These are phyloP conservation scores for Metschnikowia lunata DNA, from an alignment of 805 yeast species.

Conservation along the genomic window DNA sequence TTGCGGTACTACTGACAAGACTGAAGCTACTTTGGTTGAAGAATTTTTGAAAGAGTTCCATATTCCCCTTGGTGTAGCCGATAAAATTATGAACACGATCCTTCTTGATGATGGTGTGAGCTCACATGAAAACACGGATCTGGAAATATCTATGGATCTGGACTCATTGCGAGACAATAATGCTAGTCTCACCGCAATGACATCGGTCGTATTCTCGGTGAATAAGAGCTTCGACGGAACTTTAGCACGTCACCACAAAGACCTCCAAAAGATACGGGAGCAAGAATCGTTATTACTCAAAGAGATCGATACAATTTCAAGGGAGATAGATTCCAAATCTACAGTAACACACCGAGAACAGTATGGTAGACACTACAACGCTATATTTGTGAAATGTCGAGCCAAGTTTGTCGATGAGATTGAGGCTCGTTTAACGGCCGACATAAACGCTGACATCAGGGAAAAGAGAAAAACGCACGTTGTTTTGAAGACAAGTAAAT, in stretches of 20 bases:
- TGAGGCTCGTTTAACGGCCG: neutral
- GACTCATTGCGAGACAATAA: neutral
- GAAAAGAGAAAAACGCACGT: slow-evolving; percentile 41
- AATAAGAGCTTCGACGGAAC: slow-evolving; percentile 30
- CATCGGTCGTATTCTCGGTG: slow-evolving; percentile 24
- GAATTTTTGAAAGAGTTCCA: slow-evolving; percentile 24
- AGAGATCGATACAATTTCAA: slow-evolving; percentile 18
- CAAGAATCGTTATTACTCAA: slow-evolving; percentile 24
- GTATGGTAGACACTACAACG: slow-evolving; percentile 33
- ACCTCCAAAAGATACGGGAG: slow-evolving; percentile 22
- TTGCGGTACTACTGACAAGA: slow-evolving; percentile 19
- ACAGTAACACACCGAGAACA: slow-evolving; percentile 25
- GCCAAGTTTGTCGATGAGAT: slow-evolving; percentile 24
- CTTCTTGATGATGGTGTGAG: slow-evolving; percentile 1
- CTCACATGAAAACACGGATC: neutral
- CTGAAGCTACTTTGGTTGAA: slow-evolving; percentile 16
- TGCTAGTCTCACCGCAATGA: neutral
- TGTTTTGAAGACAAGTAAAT: slow-evolving; percentile 40
- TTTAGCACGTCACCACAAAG: slow-evolving; percentile 32
- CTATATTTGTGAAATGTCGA: slow-evolving; percentile 45
- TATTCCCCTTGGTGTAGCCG: slow-evolving; percentile 40
- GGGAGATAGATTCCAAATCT: slow-evolving; percentile 28
- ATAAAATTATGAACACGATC: slow-evolving; percentile 31
- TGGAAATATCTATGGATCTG: neutral
- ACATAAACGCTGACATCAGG: slow-evolving; percentile 13